Evolutionary conservation across 2,329 filamentous ascomycete species (phyloP), one percentile per base, ranked within the genome.

Genomic region (Biscogniauxia sp.): DNA sequence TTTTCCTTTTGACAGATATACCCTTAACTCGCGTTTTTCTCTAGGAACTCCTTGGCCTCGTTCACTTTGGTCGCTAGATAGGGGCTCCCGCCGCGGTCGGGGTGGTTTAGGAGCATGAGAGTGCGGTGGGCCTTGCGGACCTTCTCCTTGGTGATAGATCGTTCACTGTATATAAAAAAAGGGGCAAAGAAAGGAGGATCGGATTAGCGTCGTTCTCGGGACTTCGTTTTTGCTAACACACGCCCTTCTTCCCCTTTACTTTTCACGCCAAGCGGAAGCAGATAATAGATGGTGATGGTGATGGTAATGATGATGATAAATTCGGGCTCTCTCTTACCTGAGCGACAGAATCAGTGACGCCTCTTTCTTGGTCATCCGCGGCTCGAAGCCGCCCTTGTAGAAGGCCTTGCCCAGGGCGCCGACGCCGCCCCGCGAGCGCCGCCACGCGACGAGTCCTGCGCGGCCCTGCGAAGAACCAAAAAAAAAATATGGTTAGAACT

Each of bases 301-400:
- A 23, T 23, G 23, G 5, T 23, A 5, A 23, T 23, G 23, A 23
- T 23, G 23, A 23, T 23, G 23, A 23, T 23, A 5, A 23, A 23
- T 23, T 23, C 2, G 23, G 11, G 28, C 28, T 8, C 11, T 32
- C 26, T 68, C 79, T 54, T 86, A 97, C 94, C 88, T 91, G 63
- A 98, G 88, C 66, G 95, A 91, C 54, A 99, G 80, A 63, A 99
- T 97, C 69, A 99, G 79, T 4, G 93, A 84, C 20, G 95, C 95
- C 79, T 99, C 95, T 75, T 90, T 88, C 76, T 90, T 87, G 76
- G 88, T 97, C 94, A 99, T 99, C 78, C 90, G 91, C 62, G 88
- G 83, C 80, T 99, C 95, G 74, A 99, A 99, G n/a, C 95, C 95
- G 68, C 95, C 95, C 79, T 98, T 99, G 84, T 97, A 98, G 74